Evolutionary conservation across 306 rosid genomes (phyloP), one percentile per base, ranked within the genome.

Genomic region (Leucaena leucocephala): DNA sequence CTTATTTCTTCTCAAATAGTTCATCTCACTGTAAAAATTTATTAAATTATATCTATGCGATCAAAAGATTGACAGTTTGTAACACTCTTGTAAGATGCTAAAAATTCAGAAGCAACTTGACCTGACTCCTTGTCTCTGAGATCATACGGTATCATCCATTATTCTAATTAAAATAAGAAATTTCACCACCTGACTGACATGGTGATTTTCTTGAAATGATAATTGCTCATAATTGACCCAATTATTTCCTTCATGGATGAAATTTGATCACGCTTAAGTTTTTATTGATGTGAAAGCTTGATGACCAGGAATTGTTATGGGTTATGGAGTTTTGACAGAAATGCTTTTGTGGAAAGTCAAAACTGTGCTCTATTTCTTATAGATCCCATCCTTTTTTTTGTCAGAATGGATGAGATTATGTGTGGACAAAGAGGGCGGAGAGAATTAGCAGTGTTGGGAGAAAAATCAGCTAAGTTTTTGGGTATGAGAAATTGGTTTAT

Each of bases 341-440:
- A 63, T 66, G 35, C 54, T 71, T 86, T 33, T 57, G 71, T 79
- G 42, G 36, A 77, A 79, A 74, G 78, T 79, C 67, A 49, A 79
- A 83, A 74, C 52, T 54, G 38, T 80, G 57, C 36, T 58, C 75
- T 48, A 82, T 65, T 35, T 27, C 70, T 21, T 75, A 62, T 59
- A 44, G 68, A 70, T 78, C 44, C 71, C 46, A 67, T 83, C 44
- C 65, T 43, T 48, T 78, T 78, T 79, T 79, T 55, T 79, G 78
- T 89, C 27, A 95, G 99, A 88, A 92, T 95, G 97, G 99, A 93
- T 87, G 98, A 91, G 80, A 93, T 95, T 98, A 95, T 95, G 97
- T 81, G 90, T 19, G 96, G 97, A 58, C 97, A 95, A 87, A 87
- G 97, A 85, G 99, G 99, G 49, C 90, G 98, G 99, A 93, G 97